Evolutionary conservation across 164 flowering plant genomes (phyloP), one percentile per base, ranked within the genome.

Genomic region (Macadamia tetraphylla): DNA sequence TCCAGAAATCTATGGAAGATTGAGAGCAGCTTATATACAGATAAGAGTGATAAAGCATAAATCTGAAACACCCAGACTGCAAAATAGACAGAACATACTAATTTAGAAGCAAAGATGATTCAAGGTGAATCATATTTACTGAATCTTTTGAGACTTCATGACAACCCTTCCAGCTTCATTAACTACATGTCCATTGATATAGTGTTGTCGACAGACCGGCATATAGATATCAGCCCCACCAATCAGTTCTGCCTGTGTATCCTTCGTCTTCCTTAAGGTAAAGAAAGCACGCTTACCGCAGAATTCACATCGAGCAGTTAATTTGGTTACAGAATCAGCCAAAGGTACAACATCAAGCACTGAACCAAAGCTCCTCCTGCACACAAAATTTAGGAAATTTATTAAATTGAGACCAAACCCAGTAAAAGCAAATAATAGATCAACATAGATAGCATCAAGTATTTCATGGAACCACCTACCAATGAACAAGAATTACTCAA

Each of bases 201-300:
- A 90, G 74, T 94, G 98, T 63, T 82, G 89, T 43, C 98, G 85
- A 52, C 98, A 94, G 5, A 94, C 97, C 31, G 96, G 98, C 97
- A 91, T 94, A 77, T 94, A 94, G 2, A 85, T 78, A 78, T 88
- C 96, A 62, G 95, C 83, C 9, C 98, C 97, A 48, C 84, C 97
- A 66, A 94, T 85, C 17, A 94, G 78, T 64, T 94, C 97, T 6
- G 91, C 85, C 71, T 78, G 60, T 0, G 80, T 84, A 61, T 88
- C 95, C 2, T 69, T 77, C 9, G 86, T 87, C 79, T 91, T 94
- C 77, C 98, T 85, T 52, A 90, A 68, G 7, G 97, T 90, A 71
- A 94, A 94, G 66, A 81, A 84, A 7, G 97, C 98, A 40, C 76
- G 80, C 62, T 88, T 84, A 30, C 97, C 92, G 77, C 97, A 94